Conservation (phyloP, 805 yeast species). For the Saccharomycopsis selenospora region DNA sequence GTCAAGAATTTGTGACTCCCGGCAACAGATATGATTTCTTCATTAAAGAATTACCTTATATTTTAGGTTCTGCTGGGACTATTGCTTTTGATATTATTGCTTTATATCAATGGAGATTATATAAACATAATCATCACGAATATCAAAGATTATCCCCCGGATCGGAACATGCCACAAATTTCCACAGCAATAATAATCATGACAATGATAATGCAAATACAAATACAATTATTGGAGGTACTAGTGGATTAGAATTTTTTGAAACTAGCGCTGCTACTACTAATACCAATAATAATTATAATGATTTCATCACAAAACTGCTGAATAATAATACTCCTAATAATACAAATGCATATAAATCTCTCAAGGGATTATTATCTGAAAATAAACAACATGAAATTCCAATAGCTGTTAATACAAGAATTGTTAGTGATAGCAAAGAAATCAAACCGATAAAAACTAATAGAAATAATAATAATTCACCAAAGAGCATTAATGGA, state of each 20-base stretch:
- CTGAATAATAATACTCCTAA: background rate
- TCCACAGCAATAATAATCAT: background rate
- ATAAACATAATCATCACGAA: slow-evolving; percentile 5
- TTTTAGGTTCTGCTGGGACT: slow-evolving; percentile 83
- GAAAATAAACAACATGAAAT: background rate
- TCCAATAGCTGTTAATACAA: background rate
- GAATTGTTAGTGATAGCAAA: background rate
- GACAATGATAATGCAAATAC: background rate
- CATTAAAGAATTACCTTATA: slow-evolving; percentile 67
- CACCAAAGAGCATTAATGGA: background rate
- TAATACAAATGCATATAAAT: background rate
- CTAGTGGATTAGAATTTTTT: slow-evolving; percentile 1
- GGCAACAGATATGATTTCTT: slow-evolving; percentile 37
- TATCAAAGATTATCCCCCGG: slow-evolving; percentile 3
- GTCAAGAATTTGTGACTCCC: slow-evolving; percentile 43
- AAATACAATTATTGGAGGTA: too few relatives aligned
- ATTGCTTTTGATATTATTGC: slow-evolving; percentile 66
- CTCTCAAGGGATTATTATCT: background rate
- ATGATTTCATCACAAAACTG: background rate
- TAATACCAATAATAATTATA: background rate
- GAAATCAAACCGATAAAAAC: background rate
- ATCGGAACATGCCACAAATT: slow-evolving; percentile 1
- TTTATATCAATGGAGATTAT: slow-evolving; percentile 44
- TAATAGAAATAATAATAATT: background rate
- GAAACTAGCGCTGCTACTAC: background rate